These are phyloP conservation scores for Asterionellopsis glacialis DNA, from an alignment of 108 stramenopile genomes.

Conservation along the genomic window DNA sequence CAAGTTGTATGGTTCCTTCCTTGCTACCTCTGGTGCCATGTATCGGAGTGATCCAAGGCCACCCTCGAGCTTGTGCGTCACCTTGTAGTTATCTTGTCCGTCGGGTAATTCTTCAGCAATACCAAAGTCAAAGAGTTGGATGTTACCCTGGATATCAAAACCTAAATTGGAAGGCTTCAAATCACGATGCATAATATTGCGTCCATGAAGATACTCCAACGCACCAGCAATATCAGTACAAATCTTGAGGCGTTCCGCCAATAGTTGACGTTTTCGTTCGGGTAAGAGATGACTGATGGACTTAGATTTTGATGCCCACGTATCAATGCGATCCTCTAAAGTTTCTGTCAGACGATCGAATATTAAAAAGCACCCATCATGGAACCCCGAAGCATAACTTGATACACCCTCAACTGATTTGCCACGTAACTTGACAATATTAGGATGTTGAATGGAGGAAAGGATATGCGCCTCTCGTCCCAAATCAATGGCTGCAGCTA, in stretches of 20 bases:
- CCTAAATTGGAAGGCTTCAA: constrained; percentile 78
- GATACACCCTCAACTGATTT: constrained; percentile 25
- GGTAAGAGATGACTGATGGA: too few species aligned
- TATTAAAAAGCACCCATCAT: constrained; percentile 59
- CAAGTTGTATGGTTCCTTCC: constrained; percentile 47
- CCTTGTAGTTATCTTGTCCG: constrained; percentile 37
- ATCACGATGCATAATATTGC: constrained; percentile 67
- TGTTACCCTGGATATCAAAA: constrained; percentile 40
- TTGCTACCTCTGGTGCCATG: constrained; percentile 77
- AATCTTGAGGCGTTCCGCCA: too few species aligned
- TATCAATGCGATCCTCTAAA: constrained; percentile 33
- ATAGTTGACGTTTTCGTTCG: too few species aligned
- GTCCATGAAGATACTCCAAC: constrained; percentile 63
- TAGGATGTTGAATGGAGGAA: constrained; percentile 62
- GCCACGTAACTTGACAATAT: constrained; percentile 70
- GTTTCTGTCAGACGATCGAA: constrained; percentile 65
- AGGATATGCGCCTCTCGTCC: constrained; percentile 76
- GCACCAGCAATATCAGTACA: constrained; percentile 52
- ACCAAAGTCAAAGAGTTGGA: constrained; percentile 83
- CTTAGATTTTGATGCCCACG: background rate
- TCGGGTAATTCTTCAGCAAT: constrained; percentile 47
- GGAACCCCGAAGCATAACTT: constrained; percentile 5
- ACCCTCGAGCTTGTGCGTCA: constrained; percentile 38
- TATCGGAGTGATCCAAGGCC: constrained; percentile 55
- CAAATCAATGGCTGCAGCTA: constrained; percentile 56